Evolutionary conservation across 108 stramenopile genomes (phyloP), one percentile per base, ranked within the genome.

Genomic region (Bacterosira constricta): DNA sequence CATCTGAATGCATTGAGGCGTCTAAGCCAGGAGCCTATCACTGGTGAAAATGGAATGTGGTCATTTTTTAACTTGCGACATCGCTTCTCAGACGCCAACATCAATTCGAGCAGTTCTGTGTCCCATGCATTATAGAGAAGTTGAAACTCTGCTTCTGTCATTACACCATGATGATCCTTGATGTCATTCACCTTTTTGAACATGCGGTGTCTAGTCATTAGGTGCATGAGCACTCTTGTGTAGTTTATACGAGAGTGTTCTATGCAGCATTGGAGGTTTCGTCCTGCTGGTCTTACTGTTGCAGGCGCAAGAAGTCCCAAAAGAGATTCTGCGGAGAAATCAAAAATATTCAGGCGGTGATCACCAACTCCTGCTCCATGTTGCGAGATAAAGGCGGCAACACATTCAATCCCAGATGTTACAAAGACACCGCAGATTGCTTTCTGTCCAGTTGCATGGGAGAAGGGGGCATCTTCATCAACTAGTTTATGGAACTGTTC

Each of bases 291-390:
- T 36, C 35, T 3, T 3, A 8, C 21, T 3, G 36, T 23, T 3
- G 15, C n/a, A 3, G 58, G 58, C 10, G 31, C 31, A 6, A 17
- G n/a, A 4, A 21, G 21, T 1, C 58, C 58, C 0, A 59, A 15
- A 3, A 59, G 13, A 0, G 58, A 59, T n/a, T 59, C 23, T 59
- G 58, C 58, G 9, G 15, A 15, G 9, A 59, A 59, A 9, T 59
- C 58, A 15, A 38, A 23, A 2, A 59, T 20, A 9, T 37, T 21
- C 9, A 37, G 35, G 2, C 37, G 58, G 36, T 59, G 58, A 20
- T 59, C 58, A 3, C 58, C 58, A 9, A 9, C 21, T 11, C 58
- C 58, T 59, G 34, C 58, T 9, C 35, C 21, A 20, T 59, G 58
- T 17, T 29, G 58, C 1, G 34, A 36, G 3, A 59, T 21, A 12